Conservation (phyloP, 768 basidiomycete species). For the Gloeopeniophorella convolvens region DNA sequence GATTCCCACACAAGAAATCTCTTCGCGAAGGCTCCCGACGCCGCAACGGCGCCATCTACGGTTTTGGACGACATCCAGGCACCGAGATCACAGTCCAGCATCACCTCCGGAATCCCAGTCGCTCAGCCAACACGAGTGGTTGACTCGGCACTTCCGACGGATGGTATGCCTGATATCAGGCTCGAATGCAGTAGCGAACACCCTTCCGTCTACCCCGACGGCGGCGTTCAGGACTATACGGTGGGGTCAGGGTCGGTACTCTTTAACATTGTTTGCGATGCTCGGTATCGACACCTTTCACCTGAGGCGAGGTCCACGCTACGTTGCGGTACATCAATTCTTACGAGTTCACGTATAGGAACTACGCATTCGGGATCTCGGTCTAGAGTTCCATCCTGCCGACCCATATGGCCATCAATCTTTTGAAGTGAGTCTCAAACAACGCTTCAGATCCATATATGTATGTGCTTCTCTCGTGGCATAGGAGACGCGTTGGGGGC, state of each 20-base stretch:
- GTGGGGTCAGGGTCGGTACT: not conserved
- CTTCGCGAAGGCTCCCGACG: no score
- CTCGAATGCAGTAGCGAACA: no score
- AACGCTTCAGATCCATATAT: not conserved
- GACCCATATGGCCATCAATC: not conserved
- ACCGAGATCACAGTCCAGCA: no score
- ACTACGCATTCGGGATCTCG: not conserved
- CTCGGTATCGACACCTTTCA: not conserved
- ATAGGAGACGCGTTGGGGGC: conserved; percentile 1
- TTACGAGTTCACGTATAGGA: not conserved
- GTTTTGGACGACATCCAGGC: no score
- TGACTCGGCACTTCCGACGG: no score
- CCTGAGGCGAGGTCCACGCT: no score
- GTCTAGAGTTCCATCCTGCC: not conserved
- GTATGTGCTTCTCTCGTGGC: not conserved
- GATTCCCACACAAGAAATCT: no score
- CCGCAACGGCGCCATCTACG: no score
- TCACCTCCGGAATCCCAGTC: no score
- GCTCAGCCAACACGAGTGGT: no score
- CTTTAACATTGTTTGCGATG: not conserved
- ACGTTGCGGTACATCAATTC: no score
- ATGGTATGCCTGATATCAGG: no score
- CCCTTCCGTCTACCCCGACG: not conserved
- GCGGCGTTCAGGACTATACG: not conserved
- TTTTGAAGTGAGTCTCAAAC: not conserved